Evolutionary conservation across 164 flowering plant species (phyloP), one percentile per base, ranked within the genome.

Genomic region (Umbellularia californica): DNA sequence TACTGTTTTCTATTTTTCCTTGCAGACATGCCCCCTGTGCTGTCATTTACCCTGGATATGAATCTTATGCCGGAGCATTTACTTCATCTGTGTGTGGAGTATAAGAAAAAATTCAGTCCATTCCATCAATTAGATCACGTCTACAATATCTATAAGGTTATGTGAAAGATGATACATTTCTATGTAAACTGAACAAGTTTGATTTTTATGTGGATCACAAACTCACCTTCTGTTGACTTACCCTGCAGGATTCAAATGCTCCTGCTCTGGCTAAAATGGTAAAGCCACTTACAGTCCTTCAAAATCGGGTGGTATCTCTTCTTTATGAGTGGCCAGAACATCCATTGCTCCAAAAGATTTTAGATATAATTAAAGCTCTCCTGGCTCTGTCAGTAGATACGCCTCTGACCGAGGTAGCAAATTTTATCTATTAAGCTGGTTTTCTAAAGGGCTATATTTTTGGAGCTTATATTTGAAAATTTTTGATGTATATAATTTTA

Each of bases 141-240:
- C 62, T 89, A 86, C 81, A 93, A 92, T 65, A 84, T 91, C 77
- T 95, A 95, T 77, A 92, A 93, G 98, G 98, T 92, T 74, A 51
- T 25, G 17, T 70, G 14, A 69, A 69, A 69, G 24, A 20, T 41
- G 25, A 41, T 47, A n/a, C 58, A 69, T 19, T 41, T 20, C 14
- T 19, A 67, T 69, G 25, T 69, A 23, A 41, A 41, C 58, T n/a
- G 58, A 30, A 28, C 13, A 50, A 71, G 23, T 20, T 30, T 3
- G 25, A 14, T 25, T 70, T 27, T 41, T 28, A 19, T 22, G 9
- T 50, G 7, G 2, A 19, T 50, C 64, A 15, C 27, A 55, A 64
- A 2, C 51, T 67, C 71, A 6, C 30, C 17, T 66, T 65, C 51
- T 75, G n/a, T 58, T 74, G 51, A 1, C 58, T 47, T 66, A 22